A percentile compares a stretch with the other conserved stretches of the same genome.
phyloP scores from a whole-genome alignment of 768 basidiomycete species.

The Tricholoma saponaceum region DNA sequence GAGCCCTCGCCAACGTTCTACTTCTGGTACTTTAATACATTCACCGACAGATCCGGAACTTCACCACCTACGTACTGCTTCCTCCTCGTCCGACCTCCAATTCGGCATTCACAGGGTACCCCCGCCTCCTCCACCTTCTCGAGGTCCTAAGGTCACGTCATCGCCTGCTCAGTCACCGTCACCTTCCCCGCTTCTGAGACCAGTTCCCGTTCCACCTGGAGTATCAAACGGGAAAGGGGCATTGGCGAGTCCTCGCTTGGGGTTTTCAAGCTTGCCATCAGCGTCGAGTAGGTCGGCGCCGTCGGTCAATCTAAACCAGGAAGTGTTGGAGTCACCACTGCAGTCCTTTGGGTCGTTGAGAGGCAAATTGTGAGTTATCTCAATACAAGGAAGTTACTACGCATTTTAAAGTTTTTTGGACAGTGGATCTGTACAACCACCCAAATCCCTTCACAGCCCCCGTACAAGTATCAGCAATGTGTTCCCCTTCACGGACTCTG shows the following conservation, averaged over 20 bases:
- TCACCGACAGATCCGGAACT: slow-evolving; percentile 13
- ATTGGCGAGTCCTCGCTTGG: slow-evolving; percentile 11
- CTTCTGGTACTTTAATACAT: slow-evolving; percentile 24
- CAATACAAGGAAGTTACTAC: neutral
- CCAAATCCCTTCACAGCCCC: slow-evolving; percentile 5
- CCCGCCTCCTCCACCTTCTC: slow-evolving; percentile 56
- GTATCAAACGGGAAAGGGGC: neutral
- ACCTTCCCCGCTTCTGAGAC: slow-evolving; percentile 49
- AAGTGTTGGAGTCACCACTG: slow-evolving; percentile 16
- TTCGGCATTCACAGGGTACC: slow-evolving; percentile 44
- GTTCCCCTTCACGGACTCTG: slow-evolving; percentile 10
- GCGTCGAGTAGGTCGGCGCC: neutral
- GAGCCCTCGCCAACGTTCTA: slow-evolving; percentile 38
- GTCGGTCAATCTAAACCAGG: neutral
- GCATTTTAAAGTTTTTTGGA: slow-evolving; percentile 2
- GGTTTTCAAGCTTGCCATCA: slow-evolving; percentile 9
- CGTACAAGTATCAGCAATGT: slow-evolving; percentile 2
- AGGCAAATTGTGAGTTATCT: slow-evolving; percentile 46
- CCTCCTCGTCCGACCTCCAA: slow-evolving; percentile 55
- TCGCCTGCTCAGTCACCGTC: slow-evolving; percentile 38
- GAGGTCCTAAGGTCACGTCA: slow-evolving; percentile 26
- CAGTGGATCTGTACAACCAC: slow-evolving; percentile 9
- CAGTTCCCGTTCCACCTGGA: slow-evolving; percentile 36
- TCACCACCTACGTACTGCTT: slow-evolving; percentile 37
- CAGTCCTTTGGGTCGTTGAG: slow-evolving; percentile 38